Evolutionary conservation across 208 protist genomes (phyloP).

Genomic region (Leishmania turanica): DNA sequence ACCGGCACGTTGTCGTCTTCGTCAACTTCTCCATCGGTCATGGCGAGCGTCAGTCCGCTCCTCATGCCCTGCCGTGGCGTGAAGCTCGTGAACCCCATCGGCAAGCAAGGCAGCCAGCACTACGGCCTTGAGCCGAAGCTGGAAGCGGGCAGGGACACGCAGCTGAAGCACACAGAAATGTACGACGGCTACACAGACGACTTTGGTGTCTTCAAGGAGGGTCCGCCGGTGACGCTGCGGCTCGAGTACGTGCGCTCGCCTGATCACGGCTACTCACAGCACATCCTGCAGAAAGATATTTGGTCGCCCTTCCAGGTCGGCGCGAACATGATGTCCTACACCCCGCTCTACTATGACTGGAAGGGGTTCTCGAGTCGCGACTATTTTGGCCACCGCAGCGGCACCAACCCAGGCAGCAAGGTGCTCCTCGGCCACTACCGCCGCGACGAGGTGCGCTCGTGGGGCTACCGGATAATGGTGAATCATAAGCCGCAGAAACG

Average conservation of each 20-base stretch:
- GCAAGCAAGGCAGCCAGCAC: conserved; percentile 85
- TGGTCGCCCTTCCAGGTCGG: conserved; percentile 94
- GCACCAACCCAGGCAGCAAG: conserved; percentile 89
- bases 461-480: conserved; percentile 79
- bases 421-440: conserved; percentile 85
- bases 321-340: conserved; percentile 85
- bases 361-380: conserved; percentile 85
- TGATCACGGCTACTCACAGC: conserved; percentile 83
- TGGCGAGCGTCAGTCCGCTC: conserved; percentile 8
- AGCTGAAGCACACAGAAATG: conserved; percentile 93
- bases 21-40: too few species aligned
- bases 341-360: conserved; percentile 93
- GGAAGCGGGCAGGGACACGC: conserved; percentile 86
- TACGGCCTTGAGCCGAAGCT: conserved; percentile 87
- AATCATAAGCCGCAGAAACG: conserved; percentile 93
- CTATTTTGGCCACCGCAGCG: conserved; percentile 90
- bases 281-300: conserved; percentile 87
- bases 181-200: conserved; percentile 94
- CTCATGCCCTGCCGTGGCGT: conserved; percentile 34
- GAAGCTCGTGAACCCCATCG: conserved; percentile 85
- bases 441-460: conserved; percentile 76
- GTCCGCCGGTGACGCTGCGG: conserved; percentile 82
- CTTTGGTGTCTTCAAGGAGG: conserved; percentile 94
- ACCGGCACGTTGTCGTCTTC: neutral
- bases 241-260: conserved; percentile 91